These are phyloP conservation scores for Tausonia pullulans DNA, from an alignment of 1,284 basidiomycete genomes.

Conservation along the genomic window DNA sequence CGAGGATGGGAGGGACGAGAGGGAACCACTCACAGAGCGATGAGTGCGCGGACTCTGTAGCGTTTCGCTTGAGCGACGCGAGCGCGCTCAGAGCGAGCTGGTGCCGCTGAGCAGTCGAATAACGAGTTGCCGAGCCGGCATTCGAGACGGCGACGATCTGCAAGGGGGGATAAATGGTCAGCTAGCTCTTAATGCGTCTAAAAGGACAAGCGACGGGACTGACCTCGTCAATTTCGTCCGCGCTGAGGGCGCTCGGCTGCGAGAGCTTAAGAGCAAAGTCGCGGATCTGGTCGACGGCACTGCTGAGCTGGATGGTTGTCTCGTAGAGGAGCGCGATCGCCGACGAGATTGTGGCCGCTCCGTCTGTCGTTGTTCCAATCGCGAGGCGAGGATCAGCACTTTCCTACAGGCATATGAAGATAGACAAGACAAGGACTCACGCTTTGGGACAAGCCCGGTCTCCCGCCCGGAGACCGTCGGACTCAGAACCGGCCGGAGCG, in stretches of 20 bases:
- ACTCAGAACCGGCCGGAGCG: slow-evolving; percentile 41
- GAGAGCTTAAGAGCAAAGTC: slow-evolving; percentile 59
- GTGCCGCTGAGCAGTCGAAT: slow-evolving; percentile 15
- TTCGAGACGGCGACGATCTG: slow-evolving; percentile 18
- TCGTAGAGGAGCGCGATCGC: slow-evolving; percentile 56
- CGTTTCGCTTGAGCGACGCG: slow-evolving; percentile 33
- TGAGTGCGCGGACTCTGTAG: slow-evolving; percentile 27
- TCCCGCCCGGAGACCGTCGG: slow-evolving; percentile 37
- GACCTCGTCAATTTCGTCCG: slow-evolving; percentile 62
- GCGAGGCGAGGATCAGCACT: slow-evolving; percentile 10
- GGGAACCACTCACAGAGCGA: slow-evolving; percentile 35
- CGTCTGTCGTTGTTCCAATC: slow-evolving; percentile 36
- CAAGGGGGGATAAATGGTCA: background rate
- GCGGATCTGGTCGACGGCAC: slow-evolving; percentile 53
- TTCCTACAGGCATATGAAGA: slow-evolving; percentile 15
- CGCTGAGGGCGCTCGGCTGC: slow-evolving; percentile 53
- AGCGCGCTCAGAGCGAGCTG: slow-evolving; percentile 35
- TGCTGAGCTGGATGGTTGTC: slow-evolving; percentile 48
- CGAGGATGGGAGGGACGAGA: slow-evolving; percentile 38
- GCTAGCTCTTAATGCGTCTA: background rate
- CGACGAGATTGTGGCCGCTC: slow-evolving; percentile 65
- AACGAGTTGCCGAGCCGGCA: background rate
- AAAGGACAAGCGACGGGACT: no score
- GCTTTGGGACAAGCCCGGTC: slow-evolving; percentile 22
- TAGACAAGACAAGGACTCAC: slow-evolving; percentile 20